A percentile compares a stretch with the other conserved stretches of the same genome.
Evolutionary conservation across 768 basidiomycete species (phyloP).

Genomic region (Crassisporium funariophilum): DNA sequence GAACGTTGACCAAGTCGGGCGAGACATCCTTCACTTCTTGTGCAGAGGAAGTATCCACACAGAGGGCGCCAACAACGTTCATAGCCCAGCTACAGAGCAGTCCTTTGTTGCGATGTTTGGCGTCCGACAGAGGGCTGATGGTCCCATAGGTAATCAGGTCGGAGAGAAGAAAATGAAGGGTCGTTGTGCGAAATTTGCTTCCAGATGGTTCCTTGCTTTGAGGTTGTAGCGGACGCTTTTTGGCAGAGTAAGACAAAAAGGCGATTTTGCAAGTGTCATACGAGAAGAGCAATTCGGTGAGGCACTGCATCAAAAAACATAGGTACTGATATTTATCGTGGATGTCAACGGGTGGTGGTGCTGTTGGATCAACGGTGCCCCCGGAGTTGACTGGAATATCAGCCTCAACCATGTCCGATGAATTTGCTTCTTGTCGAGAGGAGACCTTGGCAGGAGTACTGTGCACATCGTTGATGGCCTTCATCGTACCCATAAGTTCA

Average conservation of each 20-base stretch:
- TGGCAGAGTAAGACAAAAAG: conserved; percentile 78
- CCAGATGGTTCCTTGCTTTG: conserved; percentile 64
- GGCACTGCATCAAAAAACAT: conserved; percentile 87
- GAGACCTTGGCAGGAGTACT: conserved; percentile 14
- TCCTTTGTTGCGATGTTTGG: conserved; percentile 56
- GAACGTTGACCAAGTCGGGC: conserved; percentile 80
- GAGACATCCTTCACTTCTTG: conserved; percentile 78
- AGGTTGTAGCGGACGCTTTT: conserved; percentile 57
- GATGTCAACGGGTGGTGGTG: conserved; percentile 16
- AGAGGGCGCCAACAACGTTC: conserved; percentile 91
- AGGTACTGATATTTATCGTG: conserved; percentile 55
- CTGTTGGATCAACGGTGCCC: background rate
- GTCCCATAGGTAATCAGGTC: conserved; percentile 82
- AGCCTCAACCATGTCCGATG: background rate
- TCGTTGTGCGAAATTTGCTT: conserved; percentile 62
- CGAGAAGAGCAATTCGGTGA: conserved; percentile 91
- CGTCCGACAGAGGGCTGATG: conserved; percentile 61
- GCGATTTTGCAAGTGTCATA: conserved; percentile 90
- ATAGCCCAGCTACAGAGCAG: conserved; percentile 83
- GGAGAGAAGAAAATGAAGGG: conserved; percentile 79
- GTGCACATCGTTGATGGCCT: conserved; percentile 39
- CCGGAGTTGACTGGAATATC: background rate
- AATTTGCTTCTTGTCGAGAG: background rate
- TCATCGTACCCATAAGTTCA: conserved; percentile 69
- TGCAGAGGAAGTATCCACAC: conserved; percentile 74